These are phyloP conservation scores for Lasiodiplodia sp. DNA, from an alignment of 2,329 filamentous ascomycete species.

Conservation along the genomic window DNA sequence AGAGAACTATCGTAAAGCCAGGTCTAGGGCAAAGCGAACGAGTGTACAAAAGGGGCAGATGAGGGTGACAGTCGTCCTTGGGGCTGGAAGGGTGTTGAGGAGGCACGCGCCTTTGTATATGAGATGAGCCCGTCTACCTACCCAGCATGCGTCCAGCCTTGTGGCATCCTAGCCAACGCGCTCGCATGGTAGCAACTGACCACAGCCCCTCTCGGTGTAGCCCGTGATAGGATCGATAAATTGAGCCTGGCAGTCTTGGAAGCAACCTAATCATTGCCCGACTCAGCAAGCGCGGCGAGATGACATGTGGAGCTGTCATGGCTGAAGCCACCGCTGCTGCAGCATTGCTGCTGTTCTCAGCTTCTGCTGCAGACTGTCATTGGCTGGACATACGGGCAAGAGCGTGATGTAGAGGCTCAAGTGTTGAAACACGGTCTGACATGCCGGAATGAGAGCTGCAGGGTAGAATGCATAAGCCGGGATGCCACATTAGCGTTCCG, in stretches of 20 bases:
- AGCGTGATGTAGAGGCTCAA: constrained; percentile 25
- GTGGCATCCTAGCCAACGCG: constrained; percentile 10
- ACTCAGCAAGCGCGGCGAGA: constrained; percentile 24
- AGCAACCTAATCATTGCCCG: constrained; percentile 18
- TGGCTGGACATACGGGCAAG: background rate
- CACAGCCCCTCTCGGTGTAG: constrained; percentile 9
- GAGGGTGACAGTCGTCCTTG: background rate
- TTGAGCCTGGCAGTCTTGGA: constrained; percentile 11
- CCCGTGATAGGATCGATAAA: constrained; percentile 23
- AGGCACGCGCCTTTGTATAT: constrained; percentile 15
- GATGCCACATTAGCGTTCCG: constrained; percentile 2
- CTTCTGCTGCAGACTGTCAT: background rate
- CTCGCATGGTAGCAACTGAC: constrained; percentile 10
- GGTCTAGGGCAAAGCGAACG: background rate
- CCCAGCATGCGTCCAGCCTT: constrained; percentile 9
- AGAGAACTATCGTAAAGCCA: background rate
- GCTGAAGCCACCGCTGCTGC: constrained; percentile 16
- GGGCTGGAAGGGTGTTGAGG: background rate
- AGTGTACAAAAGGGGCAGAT: background rate
- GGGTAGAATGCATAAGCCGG: background rate
- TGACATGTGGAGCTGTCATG: constrained; percentile 17
- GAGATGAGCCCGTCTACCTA: background rate
- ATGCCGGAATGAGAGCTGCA: constrained; percentile 12
- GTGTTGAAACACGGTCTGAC: constrained; percentile 7
- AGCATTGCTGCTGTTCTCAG: constrained; percentile 5